These are phyloP conservation scores for Talaromyces stipitatus DNA, from an alignment of 495 filamentous ascomycete species.

Conservation along the genomic window DNA sequence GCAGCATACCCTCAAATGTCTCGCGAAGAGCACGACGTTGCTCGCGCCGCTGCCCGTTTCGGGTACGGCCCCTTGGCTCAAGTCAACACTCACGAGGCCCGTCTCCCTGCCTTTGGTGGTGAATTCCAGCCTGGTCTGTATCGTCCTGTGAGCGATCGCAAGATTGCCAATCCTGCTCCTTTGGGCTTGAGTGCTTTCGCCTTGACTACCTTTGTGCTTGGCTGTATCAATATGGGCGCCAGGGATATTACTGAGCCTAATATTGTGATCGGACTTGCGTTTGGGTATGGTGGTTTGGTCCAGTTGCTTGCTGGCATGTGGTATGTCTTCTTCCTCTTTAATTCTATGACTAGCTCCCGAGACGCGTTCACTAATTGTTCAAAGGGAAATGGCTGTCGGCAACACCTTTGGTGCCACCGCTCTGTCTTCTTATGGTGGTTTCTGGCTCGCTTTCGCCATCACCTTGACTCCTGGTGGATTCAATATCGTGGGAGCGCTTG, in stretches of 20 bases:
- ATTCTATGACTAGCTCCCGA: too few species aligned
- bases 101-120: conserved; percentile 82
- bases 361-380: not conserved
- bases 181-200: conserved; percentile 86
- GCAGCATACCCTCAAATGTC: conserved; percentile 31
- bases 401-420: conserved; percentile 98
- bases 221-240: conserved; percentile 70
- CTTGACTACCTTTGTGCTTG: conserved; percentile 90
- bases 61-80: conserved; percentile 62
- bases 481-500: conserved; percentile 36
- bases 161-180: conserved; percentile 83
- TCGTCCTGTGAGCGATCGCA: conserved; percentile 64
- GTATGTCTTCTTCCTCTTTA: conserved; percentile 46
- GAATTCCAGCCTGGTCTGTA: conserved; percentile 95
- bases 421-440: conserved; percentile 92
- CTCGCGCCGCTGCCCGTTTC: conserved; percentile 40
- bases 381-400: conserved; percentile 95
- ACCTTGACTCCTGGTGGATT: conserved; percentile 77
- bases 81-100: conserved; percentile 53
- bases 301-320: conserved; percentile 97
- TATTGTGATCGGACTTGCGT: conserved; percentile 63
- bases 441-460: conserved; percentile 92
- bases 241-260: conserved; percentile 53
- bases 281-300: conserved; percentile 80
- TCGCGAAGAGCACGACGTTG: conserved; percentile 38